A percentile compares a stretch with the other conserved stretches of the same genome.
These are phyloP conservation scores for Triticum turgidum DNA, from an alignment of 176 grass and related monocot species.

Conservation along the genomic window DNA sequence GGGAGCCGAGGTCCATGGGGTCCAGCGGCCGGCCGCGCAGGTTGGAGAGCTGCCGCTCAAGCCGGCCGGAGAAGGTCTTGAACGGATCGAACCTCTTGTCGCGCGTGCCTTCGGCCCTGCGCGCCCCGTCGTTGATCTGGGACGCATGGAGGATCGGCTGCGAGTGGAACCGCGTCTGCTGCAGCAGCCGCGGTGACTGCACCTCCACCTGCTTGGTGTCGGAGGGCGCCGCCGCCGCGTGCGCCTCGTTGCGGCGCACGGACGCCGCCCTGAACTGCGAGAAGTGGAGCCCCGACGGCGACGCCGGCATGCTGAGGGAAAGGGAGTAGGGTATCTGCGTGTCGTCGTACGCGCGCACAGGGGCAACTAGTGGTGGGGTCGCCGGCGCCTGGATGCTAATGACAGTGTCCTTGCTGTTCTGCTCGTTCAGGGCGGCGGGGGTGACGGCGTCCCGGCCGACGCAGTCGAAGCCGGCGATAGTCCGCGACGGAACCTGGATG, in stretches of 20 bases:
- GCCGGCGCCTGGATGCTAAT: constrained; percentile 41
- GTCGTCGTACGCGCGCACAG: background rate
- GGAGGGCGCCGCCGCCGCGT: background rate
- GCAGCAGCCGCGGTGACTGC: constrained; percentile 29
- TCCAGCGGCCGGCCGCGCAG: constrained; percentile 63
- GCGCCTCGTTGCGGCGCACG: background rate
- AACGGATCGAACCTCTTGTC: constrained; percentile 76
- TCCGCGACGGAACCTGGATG: constrained; percentile 29
- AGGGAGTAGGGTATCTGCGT: constrained; percentile 30
- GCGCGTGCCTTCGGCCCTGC: constrained; percentile 29
- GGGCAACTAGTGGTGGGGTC: background rate
- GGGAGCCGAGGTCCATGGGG: background rate
- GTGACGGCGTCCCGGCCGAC: background rate
- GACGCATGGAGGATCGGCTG: constrained; percentile 52
- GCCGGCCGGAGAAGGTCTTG: constrained; percentile 91
- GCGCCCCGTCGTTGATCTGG: background rate
- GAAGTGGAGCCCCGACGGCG: constrained; percentile 71
- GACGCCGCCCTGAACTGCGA: constrained; percentile 36
- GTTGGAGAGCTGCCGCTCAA: constrained; percentile 86
- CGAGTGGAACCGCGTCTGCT: constrained; percentile 61
- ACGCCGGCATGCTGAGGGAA: constrained; percentile 66
- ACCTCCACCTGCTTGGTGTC: background rate
- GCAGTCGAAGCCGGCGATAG: constrained; percentile 53
- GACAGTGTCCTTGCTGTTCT: constrained; percentile 31
- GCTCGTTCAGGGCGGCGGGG: background rate